These are phyloP conservation scores for Onygenales sp. DNA, from an alignment of 2,329 filamentous ascomycete species.

Conservation along the genomic window DNA sequence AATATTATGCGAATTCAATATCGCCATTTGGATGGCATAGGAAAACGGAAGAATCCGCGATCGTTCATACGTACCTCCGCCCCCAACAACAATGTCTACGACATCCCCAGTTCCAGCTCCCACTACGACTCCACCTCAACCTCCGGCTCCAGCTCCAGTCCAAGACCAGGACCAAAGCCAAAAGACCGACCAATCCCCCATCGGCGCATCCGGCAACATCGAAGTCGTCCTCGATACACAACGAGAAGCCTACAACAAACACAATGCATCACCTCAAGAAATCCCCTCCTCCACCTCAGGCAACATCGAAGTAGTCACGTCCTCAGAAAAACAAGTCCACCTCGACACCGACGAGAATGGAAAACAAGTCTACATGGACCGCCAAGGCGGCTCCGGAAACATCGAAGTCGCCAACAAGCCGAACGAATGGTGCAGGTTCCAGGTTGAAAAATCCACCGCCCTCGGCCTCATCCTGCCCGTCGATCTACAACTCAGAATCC, in stretches of 20 bases:
- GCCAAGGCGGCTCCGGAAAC: not conserved
- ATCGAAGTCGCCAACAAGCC: not conserved
- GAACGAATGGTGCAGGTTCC: not conserved
- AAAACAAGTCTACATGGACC: not conserved
- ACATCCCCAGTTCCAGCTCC: too few relatives aligned
- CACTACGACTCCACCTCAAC: too few relatives aligned
- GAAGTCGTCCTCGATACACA: not conserved
- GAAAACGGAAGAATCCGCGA: too few relatives aligned
- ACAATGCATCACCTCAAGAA: not conserved
- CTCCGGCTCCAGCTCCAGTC: not conserved
- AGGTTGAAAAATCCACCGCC: not conserved
- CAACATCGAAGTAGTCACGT: not conserved
- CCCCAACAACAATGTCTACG: too few relatives aligned
- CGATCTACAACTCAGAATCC: not conserved
- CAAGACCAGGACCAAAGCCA: not conserved
- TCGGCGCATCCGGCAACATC: not conserved
- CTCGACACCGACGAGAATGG: not conserved
- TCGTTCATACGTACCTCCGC: too few relatives aligned
- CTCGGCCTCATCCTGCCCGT: not conserved
- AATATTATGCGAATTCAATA: too few relatives aligned
- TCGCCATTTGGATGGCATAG: too few relatives aligned
- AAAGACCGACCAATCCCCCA: not conserved
- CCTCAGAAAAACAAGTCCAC: not conserved
- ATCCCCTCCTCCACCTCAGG: not conserved
- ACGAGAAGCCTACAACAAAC: not conserved